Evolutionary conservation across 306 rosid species (phyloP), one percentile per base, ranked within the genome.

Genomic region (Fagus crenata): DNA sequence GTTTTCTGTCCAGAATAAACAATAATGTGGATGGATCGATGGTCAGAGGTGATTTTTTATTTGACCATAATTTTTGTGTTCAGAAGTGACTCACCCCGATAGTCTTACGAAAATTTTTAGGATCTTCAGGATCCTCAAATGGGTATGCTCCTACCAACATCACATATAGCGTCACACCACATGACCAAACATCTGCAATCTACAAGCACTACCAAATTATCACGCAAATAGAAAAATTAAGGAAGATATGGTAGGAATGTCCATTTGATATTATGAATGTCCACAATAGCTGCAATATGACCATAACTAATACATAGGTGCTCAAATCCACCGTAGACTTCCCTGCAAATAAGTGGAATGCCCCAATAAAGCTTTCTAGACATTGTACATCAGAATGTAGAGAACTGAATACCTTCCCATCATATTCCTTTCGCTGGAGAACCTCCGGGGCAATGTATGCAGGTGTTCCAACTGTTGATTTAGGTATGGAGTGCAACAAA

Each of bases 161-260:
- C 67, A 91, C 96, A 35, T 92, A 95, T 41, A 95, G 82, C 37
- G 96, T 91, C 64, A 95, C 99, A 59, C 99, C 99, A 83, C 97
- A 88, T 5, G 99, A 95, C 99, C 99, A 95, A 88, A 92, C 96
- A 85, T 95, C 99, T 42, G 97, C 92, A 82, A 88, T 81, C 99
- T 95, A 80, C 83, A 82, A 14, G 67, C 70, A 72, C 75, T 63
- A 40, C 76, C 76, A 78, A 72, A 32, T 64, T 78, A 81, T 40
- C 37, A 78, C 79, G 41, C 4, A 54, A 73, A 37, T 70, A 55
- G n/a, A 80, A 54, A 69, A 51, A 46, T 73, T 8, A 35, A 17
- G 69, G 51, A 75, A 31, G 31, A 77, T 59, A 17, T 42, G 36
- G 15, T 46, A 31, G 31, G 8, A 42, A 36, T 37, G 18, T 56